Percentiles rank a stretch among this genome's conserved stretches.
Evolutionary conservation across 2,329 filamentous ascomycete species (phyloP).

Genomic region (Botrytis sinoallii): DNA sequence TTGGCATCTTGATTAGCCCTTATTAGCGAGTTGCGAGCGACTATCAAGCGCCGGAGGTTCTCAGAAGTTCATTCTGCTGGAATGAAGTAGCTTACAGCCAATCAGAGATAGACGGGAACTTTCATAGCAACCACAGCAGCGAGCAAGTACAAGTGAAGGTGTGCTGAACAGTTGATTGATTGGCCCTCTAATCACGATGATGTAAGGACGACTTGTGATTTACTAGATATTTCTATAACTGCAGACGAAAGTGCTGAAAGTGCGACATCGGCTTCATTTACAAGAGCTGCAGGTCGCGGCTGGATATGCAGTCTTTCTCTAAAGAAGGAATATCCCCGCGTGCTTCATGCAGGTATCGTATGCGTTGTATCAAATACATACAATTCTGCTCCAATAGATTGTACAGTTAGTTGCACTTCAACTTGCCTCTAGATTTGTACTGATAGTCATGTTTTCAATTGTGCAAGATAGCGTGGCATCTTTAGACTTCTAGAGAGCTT

Average conservation of each 20-base stretch:
- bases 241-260: neutral
- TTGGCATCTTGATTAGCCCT: neutral
- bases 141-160: neutral
- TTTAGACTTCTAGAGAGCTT: neutral
- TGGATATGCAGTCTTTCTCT: neutral
- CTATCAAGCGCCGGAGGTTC: neutral
- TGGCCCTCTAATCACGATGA: neutral
- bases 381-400: neutral
- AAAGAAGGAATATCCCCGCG: neutral
- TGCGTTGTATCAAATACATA: neutral
- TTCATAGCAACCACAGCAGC: neutral
- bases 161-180: neutral
- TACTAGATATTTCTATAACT: neutral
- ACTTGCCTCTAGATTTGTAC: neutral
- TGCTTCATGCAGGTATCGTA: neutral
- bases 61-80: neutral
- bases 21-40: neutral
- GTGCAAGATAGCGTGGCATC: neutral
- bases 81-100: neutral
- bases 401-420: neutral
- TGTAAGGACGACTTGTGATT: too few relatives aligned
- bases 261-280: neutral
- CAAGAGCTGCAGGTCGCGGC: neutral
- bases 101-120: neutral
- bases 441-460: neutral